Base-by-base conservation (phyloP, 1,139 yeast species). In the Candida buenavistaensis region DNA sequence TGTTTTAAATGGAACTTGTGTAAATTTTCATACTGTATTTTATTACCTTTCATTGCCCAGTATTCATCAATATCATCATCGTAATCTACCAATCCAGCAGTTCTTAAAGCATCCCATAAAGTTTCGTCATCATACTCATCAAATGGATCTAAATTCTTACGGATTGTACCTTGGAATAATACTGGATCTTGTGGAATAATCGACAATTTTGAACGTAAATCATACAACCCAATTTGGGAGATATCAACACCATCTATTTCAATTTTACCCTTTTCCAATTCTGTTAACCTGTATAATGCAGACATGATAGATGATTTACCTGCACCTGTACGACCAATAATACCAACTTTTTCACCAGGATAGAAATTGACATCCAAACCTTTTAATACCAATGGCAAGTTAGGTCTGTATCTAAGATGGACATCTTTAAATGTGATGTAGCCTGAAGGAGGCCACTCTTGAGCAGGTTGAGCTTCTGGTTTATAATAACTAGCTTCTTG, bases 231-330 rank as follows among this genome's bases (percentile, higher is more conserved):
- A 32, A 82, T 47, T 9, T 43, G 38, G 7, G 45, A 11, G 44
- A 90, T 90, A 55, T 92, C 95, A 30, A 88, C 60, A 11, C 89
- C 96, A 60, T 92, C 98, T 52, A 92, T 87, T 40, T 64, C 63
- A 43, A 92, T 82, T 29, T 59, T 62, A 28, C 98, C 98, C 5
- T 81, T 66, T 42, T 86, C 94, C 3, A 95, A 88, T 52, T 90
- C 97, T 50, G 86, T 68, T 55, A 92, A 82, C 52, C 98, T 75
- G 68, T 90, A 90, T 49, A 92, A 75, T 3, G 97, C 96, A 5
- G 96, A 83, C 54, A 92, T 89, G 41, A 92, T 88, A 1, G 97
- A 89, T 1, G 97, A 88, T 59, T 92, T 92, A 49, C 98, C 98
- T 19, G 44, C 44, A 20, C 98, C 98, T 1, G 98, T 92, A 60